Evolutionary conservation across 139 green algal species (phyloP).

Genomic region (Picochlorum costavermella): DNA sequence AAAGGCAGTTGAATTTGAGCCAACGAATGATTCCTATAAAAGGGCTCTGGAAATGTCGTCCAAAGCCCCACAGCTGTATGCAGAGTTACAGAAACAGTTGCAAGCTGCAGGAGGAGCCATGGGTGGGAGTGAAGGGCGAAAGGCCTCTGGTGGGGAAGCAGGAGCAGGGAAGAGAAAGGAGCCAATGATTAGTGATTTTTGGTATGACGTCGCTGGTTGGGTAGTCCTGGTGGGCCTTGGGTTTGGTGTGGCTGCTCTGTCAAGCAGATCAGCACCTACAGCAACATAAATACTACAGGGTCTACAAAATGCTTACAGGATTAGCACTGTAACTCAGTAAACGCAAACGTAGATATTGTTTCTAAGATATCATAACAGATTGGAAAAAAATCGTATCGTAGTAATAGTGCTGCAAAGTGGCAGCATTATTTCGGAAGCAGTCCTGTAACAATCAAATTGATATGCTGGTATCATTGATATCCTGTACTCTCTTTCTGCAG

Average conservation of each 20-base stretch:
- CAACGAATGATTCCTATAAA: constrained; percentile 83
- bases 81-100: constrained; percentile 81
- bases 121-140: constrained; percentile 13
- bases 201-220: constrained; percentile 82
- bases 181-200: constrained; percentile 46
- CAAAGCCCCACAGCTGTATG: constrained; percentile 83
- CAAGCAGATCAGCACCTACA: neutral
- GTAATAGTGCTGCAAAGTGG: neutral
- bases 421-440: neutral
- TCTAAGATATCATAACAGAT: no score
- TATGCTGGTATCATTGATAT: neutral
- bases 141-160: neutral
- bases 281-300: neutral
- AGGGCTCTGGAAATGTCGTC: constrained; percentile 90
- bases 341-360: no score
- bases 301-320: neutral
- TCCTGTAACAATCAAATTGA: neutral
- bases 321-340: neutral
- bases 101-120: constrained; percentile 8
- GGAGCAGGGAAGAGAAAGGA: constrained; percentile 20
- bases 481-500: no score
- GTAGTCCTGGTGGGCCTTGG: constrained; percentile 44
- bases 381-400: no score
- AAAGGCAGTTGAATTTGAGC: constrained; percentile 63
- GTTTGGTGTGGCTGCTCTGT: constrained; percentile 18